Evolutionary conservation across 2,329 filamentous ascomycete genomes (phyloP), one percentile per base, ranked within the genome.

Genomic region (Immersiporthe knoxdaviesiana): DNA sequence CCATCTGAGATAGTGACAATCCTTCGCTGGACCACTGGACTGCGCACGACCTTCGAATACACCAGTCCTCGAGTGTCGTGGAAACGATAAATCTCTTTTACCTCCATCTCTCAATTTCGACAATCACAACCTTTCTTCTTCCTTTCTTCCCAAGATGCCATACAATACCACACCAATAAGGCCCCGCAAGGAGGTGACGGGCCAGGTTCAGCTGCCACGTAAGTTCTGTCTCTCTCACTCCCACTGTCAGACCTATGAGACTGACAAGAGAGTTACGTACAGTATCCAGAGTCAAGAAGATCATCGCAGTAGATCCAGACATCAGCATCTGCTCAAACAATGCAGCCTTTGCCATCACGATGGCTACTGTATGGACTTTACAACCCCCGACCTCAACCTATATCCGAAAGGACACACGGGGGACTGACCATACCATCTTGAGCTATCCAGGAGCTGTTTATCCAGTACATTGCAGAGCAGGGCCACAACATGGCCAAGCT

Each of bases 251-350:
- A 8, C 24, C 21, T 12, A 24, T 3, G 24, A 14, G 59, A 66
- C 64, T 71, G 30, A 71, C 32, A n/a, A 50, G 18, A 50, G 50
- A n/a, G 50, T 12, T 18, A 21, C n/a, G 24, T 44, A 27, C 72
- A 98, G 96, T 98, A 68, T 92, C 96, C 24, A 89, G 96, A 75
- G 93, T 99, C 70, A 97, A 97, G 82, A 97, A 97, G 82, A 97
- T 99, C 78, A 93, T 99, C 71, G 87, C 89, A 63, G 87, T 93
- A 69, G 96, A 99, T 79, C 89, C 92, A 58, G 95, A 97, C 72
- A 92, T 97, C 72, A 85, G 84, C 72, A 88, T 92, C 77, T 97
- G 93, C 79, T 97, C 94, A 61, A 97, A 94, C 79, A 97, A 97
- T 77, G 95, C 95, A 66, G 92, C 94, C 27, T 98, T 98, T 79